Conservation (phyloP, 1,139 yeast species). For the Hansenula lynferdii region DNA sequence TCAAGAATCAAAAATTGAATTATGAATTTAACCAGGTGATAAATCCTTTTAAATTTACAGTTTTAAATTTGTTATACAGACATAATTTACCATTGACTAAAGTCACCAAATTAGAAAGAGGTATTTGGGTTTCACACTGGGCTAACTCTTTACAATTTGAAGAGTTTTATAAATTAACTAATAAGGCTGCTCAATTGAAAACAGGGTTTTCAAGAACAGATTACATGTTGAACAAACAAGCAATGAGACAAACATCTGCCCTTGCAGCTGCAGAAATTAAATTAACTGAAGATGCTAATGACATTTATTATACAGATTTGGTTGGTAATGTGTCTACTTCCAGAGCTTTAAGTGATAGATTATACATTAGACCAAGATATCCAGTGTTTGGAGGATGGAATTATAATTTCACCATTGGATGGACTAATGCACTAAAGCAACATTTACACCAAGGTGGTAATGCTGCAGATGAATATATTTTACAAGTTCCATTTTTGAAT, state of each 20-base stretch:
- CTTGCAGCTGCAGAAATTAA: constrained; percentile 47
- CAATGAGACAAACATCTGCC: constrained; percentile 29
- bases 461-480: constrained; percentile 55
- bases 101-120: constrained; percentile 60
- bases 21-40: constrained; percentile 54
- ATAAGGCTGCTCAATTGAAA: constrained; percentile 65
- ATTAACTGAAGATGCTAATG: constrained; percentile 43
- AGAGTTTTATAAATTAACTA: constrained; percentile 80
- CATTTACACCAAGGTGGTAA: constrained; percentile 41
- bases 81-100: constrained; percentile 64
- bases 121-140: constrained; percentile 83
- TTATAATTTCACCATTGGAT: constrained; percentile 92
- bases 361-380: constrained; percentile 77
- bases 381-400: constrained; percentile 97
- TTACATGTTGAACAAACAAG: constrained; percentile 53
- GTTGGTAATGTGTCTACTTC: constrained; percentile 96
- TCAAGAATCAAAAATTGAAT: constrained; percentile 37
- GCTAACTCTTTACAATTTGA: constrained; percentile 60
- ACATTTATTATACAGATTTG: constrained; percentile 76
- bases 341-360: constrained; percentile 38
- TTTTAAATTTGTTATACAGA: constrained; percentile 55
- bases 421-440: constrained; percentile 60
- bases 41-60: constrained; percentile 42
- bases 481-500: constrained; percentile 68
- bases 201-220: constrained; percentile 76